These are phyloP conservation scores for Backusella luteola DNA, from an alignment of 192 early-diverging fungal genomes.

Conservation along the genomic window DNA sequence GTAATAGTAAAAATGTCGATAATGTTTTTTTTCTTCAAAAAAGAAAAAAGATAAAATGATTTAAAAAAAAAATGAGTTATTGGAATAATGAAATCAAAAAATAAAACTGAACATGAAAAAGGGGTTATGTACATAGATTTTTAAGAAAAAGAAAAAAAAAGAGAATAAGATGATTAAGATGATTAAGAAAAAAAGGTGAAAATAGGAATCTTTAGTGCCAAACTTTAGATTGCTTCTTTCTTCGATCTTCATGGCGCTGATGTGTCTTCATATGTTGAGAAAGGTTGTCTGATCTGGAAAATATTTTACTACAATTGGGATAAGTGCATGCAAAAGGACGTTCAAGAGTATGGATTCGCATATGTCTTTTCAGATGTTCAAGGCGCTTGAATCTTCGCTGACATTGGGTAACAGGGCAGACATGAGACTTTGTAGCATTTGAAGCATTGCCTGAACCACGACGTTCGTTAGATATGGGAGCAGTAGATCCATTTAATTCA, in stretches of 20 bases:
- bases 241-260: conserved; percentile 18
- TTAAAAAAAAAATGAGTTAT: background rate
- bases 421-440: conserved; percentile 26
- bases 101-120: background rate
- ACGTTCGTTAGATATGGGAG: background rate
- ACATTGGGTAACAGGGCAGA: conserved; percentile 38
- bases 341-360: conserved; percentile 64
- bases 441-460: background rate
- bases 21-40: background rate
- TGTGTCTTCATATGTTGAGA: conserved; percentile 55
- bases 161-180: background rate
- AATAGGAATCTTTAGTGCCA: background rate
- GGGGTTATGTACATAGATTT: background rate
- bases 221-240: background rate
- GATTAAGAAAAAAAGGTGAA: background rate
- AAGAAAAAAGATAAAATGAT: conserved; percentile 7
- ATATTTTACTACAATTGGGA: conserved; percentile 52
- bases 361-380: conserved; percentile 78
- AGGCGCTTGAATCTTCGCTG: conserved; percentile 68
- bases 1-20: background rate
- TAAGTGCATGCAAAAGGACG: conserved; percentile 60
- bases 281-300: conserved; percentile 65
- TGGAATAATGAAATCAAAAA: background rate
- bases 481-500: background rate
- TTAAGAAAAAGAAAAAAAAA: background rate